Base-by-base conservation (phyloP, 768 basidiomycete species). In the Panus rudis region DNA sequence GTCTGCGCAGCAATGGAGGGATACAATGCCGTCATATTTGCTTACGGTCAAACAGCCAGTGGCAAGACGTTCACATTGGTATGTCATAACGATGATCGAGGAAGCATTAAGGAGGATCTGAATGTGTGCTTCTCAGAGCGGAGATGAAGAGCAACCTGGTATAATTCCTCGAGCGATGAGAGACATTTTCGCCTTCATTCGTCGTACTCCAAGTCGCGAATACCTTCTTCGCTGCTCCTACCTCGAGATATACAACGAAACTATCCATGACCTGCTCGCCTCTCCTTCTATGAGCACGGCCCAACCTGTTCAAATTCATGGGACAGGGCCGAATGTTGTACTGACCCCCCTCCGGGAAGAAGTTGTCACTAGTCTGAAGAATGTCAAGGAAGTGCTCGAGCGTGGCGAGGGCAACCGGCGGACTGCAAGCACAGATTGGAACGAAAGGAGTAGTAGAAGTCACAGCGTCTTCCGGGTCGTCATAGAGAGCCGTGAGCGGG, bases 351-450 rank as follows among this genome's bases (percentile, higher is more conserved):
- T 94, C 32, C 69, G 85, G 30, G 94, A 97, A 58, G 90, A 93
- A 58, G 92, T 93, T 2, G 90, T 98, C n/a, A 92, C 89, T 12
- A 86, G 84, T 52, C 68, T 94, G 22, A 85, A 84, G 53, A 77
- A 85, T 28, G 90, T 98, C 12, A 77, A 80, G 41, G 88, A 89
- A 46, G 84, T 97, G 4, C 65, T 99, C 52, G 73, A 77, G 54
- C 69, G 90, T 19, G 94, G 94, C 4, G 91, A 96, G 59, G 79
- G 84, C 3, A 82, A 90, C 55, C 69, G 94, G 39, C 71, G 91
- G 47, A 96, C 92, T 3, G 93, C 92, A 1, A 88, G 81, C 52
- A 99, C 96, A n/a, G 94, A 99, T 56, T 99, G 94, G 94, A 99
- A 99, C 58, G 87, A 92, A 54, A 68, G 94, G 46, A 92, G 89